Percentiles rank a stretch among this genome's conserved stretches.
Conservation (phyloP, 306 rosid genomes). For the Canavalia gladiata region DNA sequence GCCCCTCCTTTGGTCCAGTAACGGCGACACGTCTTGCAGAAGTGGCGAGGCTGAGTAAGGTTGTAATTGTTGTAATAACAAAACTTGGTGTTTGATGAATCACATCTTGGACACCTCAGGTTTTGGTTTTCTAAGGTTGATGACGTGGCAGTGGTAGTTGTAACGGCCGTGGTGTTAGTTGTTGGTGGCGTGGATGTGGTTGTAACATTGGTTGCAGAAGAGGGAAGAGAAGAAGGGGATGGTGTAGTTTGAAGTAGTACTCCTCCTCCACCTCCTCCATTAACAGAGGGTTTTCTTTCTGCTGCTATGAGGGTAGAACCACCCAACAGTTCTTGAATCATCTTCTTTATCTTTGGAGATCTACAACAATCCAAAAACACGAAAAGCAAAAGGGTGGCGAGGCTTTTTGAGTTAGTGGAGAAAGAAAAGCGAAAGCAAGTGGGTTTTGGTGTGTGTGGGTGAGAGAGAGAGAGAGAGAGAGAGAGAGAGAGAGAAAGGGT, state of each 20-base stretch:
- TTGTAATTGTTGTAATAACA: conserved; percentile 71
- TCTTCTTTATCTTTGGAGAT: conserved; percentile 68
- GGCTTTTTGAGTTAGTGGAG: conserved; percentile 79
- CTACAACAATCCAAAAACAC: conserved; percentile 83
- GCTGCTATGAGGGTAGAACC: conserved; percentile 62
- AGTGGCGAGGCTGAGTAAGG: conserved; percentile 98
- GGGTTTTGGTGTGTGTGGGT: conserved; percentile 48
- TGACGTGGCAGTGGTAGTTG: conserved; percentile 50
- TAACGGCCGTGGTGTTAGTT: too few relatives aligned
- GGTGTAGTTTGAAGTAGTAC: conserved; percentile 50
- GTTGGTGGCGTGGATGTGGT: conserved; percentile 7
- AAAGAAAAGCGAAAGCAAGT: conserved; percentile 70
- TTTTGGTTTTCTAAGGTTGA: conserved; percentile 62
- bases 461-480: conserved; percentile 45
- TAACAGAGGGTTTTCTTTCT: conserved; percentile 69
- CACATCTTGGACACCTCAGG: conserved; percentile 67
- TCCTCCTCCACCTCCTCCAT: conserved; percentile 57
- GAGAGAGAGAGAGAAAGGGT: conserved; percentile 20
- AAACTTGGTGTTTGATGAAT: conserved; percentile 81
- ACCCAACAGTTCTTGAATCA: conserved; percentile 95
- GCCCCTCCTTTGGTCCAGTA: conserved; percentile 68
- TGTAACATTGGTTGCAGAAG: conserved; percentile 42
- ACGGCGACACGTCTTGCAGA: conserved; percentile 98
- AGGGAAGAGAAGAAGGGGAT: conserved; percentile 52
- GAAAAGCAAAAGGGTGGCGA: conserved; percentile 66